These are phyloP conservation scores for Aotearoamyces nothofagi DNA, from an alignment of 2,329 filamentous ascomycete genomes.

Conservation along the genomic window DNA sequence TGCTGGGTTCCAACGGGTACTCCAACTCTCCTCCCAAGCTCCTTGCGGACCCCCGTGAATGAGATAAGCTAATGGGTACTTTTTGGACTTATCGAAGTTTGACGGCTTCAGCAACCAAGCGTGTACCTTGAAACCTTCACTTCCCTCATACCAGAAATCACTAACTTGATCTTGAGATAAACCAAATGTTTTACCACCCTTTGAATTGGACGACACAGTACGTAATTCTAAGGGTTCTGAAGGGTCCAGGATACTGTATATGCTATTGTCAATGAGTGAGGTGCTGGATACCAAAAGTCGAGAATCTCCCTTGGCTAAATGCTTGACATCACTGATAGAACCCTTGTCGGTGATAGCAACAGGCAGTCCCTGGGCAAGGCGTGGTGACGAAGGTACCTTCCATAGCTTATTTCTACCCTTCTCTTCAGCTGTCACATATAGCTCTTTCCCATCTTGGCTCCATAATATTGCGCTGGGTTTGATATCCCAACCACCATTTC, in stretches of 20 bases:
- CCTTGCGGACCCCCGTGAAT: conserved; percentile 74
- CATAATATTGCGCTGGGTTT: conserved; percentile 41
- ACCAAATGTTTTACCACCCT: conserved; percentile 50
- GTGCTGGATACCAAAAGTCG: conserved; percentile 49
- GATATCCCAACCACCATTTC: conserved; percentile 45
- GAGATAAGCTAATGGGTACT: conserved; percentile 59
- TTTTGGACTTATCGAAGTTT: conserved; percentile 51
- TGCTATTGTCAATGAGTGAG: conserved; percentile 57
- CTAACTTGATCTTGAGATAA: conserved; percentile 46
- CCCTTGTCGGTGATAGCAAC: conserved; percentile 34
- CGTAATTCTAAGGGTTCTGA: conserved; percentile 24
- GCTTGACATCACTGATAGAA: conserved; percentile 34
- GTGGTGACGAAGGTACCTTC: conserved; percentile 40
- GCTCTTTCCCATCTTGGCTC: conserved; percentile 40
- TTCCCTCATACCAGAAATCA: conserved; percentile 56
- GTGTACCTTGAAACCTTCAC: conserved; percentile 48
- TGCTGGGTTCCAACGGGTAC: conserved; percentile 70
- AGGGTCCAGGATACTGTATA: conserved; percentile 37
- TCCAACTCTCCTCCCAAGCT: conserved; percentile 63
- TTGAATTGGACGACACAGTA: conserved; percentile 46
- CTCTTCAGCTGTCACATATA: conserved; percentile 65
- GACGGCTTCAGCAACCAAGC: conserved; percentile 54
- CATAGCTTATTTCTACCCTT: conserved; percentile 47
- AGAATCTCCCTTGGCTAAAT: conserved; percentile 29
- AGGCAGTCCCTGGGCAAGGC: conserved; percentile 31